These are phyloP conservation scores for Inonotus obliquus DNA, from an alignment of 1,284 basidiomycete genomes.

Conservation along the genomic window DNA sequence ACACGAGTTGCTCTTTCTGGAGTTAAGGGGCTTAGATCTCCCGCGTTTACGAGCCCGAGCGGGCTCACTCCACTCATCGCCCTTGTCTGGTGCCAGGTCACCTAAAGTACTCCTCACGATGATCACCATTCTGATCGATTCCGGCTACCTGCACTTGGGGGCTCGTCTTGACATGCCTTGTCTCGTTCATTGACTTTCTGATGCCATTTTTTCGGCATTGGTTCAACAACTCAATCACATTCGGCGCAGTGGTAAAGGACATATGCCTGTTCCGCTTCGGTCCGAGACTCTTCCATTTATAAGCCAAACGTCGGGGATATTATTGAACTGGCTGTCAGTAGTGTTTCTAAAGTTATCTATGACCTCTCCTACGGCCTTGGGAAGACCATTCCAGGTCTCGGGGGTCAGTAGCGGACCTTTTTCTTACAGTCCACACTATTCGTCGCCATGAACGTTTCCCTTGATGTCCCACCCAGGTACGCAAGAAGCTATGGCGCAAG, in stretches of 20 bases:
- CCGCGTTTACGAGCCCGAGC: too few species aligned
- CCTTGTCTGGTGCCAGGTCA: too few species aligned
- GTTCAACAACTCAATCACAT: neutral
- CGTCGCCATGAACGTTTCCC: neutral
- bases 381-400: neutral
- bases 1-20: too few species aligned
- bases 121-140: too few species aligned
- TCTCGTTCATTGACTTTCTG: too few species aligned
- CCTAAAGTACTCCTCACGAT: too few species aligned
- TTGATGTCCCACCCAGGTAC: neutral
- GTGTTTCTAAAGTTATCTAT: neutral
- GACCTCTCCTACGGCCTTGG: neutral
- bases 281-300: neutral
- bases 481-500: neutral
- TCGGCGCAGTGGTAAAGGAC: neutral
- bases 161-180: too few species aligned
- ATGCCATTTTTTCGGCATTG: neutral
- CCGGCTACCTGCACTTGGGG: too few species aligned
- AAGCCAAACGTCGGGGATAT: neutral
- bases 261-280: neutral
- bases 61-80: too few species aligned
- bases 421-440: neutral
- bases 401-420: neutral
- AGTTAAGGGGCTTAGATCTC: too few species aligned
- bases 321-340: neutral